These are phyloP conservation scores for Mycena kentingensis DNA, from an alignment of 768 basidiomycete genomes.

Conservation along the genomic window DNA sequence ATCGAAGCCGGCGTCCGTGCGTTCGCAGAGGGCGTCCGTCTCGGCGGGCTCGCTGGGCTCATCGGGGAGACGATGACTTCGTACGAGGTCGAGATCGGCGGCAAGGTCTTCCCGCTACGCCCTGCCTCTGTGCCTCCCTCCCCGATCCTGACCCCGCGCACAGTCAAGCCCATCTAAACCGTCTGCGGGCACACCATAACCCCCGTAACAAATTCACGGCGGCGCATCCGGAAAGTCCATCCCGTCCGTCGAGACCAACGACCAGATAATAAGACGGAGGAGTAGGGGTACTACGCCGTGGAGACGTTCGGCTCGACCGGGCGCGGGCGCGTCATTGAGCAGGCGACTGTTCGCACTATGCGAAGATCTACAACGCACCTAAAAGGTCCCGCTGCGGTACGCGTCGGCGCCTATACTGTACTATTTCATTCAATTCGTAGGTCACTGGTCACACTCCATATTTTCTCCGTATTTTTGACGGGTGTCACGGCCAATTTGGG, in stretches of 20 bases:
- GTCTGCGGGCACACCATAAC: slow-evolving; percentile 94
- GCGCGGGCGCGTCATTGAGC: slow-evolving; percentile 81
- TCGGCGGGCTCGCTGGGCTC: slow-evolving; percentile 87
- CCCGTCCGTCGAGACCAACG: slow-evolving; percentile 83
- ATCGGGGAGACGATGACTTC: slow-evolving; percentile 99
- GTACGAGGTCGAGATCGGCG: slow-evolving; percentile 92
- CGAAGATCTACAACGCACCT: slow-evolving; percentile 68
- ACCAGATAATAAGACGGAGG: slow-evolving; percentile 97
- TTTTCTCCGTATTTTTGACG: no score
- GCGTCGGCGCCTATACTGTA: slow-evolving; percentile 23
- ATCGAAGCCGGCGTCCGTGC: slow-evolving; percentile 93
- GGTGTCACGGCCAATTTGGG: no score
- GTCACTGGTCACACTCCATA: no score
- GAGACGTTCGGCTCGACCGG: slow-evolving; percentile 99
- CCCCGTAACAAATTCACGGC: slow-evolving; percentile 88
- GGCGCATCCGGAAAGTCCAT: slow-evolving; percentile 71
- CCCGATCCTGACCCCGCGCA: background rate
- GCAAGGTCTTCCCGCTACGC: slow-evolving; percentile 75
- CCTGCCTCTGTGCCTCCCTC: slow-evolving; percentile 1
- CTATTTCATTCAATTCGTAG: no score
- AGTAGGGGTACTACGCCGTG: slow-evolving; percentile 98
- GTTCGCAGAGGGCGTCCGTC: slow-evolving; percentile 88
- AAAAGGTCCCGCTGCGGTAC: slow-evolving; percentile 75
- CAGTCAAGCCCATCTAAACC: slow-evolving; percentile 92
- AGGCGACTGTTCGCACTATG: slow-evolving; percentile 96